Conservation (phyloP, 345 rosid species). For the Jatropha curcas region DNA sequence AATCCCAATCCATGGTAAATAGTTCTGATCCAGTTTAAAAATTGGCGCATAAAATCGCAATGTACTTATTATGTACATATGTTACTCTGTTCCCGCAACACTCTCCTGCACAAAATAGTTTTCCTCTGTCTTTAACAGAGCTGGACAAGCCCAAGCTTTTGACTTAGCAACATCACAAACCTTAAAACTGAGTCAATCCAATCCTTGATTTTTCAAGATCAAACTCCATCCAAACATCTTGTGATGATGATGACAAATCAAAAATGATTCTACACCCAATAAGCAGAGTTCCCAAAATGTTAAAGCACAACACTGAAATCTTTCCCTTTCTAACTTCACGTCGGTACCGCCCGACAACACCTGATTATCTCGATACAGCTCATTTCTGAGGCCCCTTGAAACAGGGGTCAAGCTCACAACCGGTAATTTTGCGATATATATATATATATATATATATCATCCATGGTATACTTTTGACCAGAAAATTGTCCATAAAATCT, state of each 20-base stretch:
- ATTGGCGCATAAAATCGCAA: no score
- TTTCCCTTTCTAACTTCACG: constrained; percentile 34
- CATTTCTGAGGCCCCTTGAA: constrained; percentile 70
- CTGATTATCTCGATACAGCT: constrained; percentile 61
- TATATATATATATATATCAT: no score
- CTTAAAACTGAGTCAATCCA: constrained; percentile 59
- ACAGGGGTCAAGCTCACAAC: constrained; percentile 50
- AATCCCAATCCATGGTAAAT: no score
- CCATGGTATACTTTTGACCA: no score
- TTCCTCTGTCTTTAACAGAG: no score
- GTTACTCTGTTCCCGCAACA: no score
- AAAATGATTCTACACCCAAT: constrained; percentile 64
- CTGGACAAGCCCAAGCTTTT: constrained; percentile 39
- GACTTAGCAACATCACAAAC: constrained; percentile 67
- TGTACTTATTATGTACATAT: no score
- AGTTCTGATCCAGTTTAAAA: no score
- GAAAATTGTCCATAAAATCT: no score
- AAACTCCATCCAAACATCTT: constrained; percentile 82
- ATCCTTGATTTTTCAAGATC: constrained; percentile 73
- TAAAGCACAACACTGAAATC: constrained; percentile 66
- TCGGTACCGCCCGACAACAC: constrained; percentile 55
- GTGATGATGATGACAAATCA: constrained; percentile 84
- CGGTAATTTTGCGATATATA: constrained; percentile 51
- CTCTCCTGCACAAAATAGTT: no score
- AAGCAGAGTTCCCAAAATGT: constrained; percentile 80